phyloP scores from a whole-genome alignment of 1,284 basidiomycete genomes.

The Sporisorium reilianum region DNA sequence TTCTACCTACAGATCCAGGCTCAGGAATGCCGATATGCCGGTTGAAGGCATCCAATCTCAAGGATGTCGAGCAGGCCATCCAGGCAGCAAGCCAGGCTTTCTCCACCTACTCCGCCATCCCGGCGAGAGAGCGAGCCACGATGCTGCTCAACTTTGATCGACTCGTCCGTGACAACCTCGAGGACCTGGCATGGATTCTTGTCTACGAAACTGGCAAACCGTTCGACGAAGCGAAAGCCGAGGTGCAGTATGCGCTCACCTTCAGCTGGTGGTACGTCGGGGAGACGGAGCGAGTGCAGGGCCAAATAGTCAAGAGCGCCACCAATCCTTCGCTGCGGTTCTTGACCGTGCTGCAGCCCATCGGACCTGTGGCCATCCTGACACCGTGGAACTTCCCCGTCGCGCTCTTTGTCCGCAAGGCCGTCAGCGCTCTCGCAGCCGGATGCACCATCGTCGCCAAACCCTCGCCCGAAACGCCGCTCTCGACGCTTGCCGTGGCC shows the following conservation, averaged over 20 bases:
- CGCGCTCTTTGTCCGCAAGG: constrained; percentile 81
- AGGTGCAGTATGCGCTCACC: constrained; percentile 65
- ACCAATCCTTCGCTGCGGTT: constrained; percentile 81
- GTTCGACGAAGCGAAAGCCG: constrained; percentile 61
- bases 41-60: constrained; percentile 47
- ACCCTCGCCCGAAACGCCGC: constrained; percentile 94
- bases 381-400: constrained; percentile 68
- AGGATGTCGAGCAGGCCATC: constrained; percentile 65
- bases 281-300: constrained; percentile 67
- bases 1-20: constrained; percentile 32
- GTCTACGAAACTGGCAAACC: constrained; percentile 68
- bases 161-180: constrained; percentile 56
- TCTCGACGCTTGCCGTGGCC: constrained; percentile 87
- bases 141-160: constrained; percentile 61
- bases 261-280: constrained; percentile 67
- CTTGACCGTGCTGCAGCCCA: constrained; percentile 86
- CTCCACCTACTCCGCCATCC: constrained; percentile 52
- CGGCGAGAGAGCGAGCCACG: constrained; percentile 58
- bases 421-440: constrained; percentile 88
- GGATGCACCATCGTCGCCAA: constrained; percentile 97
- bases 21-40: constrained; percentile 30
- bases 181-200: constrained; percentile 66
- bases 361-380: constrained; percentile 75
- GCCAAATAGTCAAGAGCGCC: constrained; percentile 83
- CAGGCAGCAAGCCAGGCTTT: constrained; percentile 59